Evolutionary conservation across 2,329 filamentous ascomycete species (phyloP).

Genomic region (Lasiodiplodia theobromae): DNA sequence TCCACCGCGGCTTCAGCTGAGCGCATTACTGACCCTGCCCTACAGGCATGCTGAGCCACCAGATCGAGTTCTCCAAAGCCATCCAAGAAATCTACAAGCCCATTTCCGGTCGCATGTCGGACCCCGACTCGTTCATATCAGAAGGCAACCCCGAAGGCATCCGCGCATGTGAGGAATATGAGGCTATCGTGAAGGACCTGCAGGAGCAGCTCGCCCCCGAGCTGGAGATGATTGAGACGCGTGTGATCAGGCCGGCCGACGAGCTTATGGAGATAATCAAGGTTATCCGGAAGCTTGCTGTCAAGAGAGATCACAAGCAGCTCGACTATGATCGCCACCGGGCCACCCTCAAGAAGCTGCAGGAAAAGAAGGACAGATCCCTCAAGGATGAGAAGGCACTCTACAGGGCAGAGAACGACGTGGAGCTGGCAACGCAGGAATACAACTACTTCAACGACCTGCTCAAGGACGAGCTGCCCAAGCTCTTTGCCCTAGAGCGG

Average conservation of each 20-base stretch:
- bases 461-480: constrained; percentile 93
- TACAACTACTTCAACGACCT: constrained; percentile 98
- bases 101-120: constrained; percentile 93
- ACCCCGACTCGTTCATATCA: constrained; percentile 80
- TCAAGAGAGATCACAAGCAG: constrained; percentile 96
- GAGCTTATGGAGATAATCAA: constrained; percentile 96
- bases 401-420: constrained; percentile 92
- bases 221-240: constrained; percentile 94
- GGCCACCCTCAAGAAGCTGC: constrained; percentile 84
- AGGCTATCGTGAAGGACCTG: constrained; percentile 86
- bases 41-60: constrained; percentile 87
- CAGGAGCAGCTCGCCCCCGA: constrained; percentile 89
- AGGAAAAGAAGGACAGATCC: constrained; percentile 96
- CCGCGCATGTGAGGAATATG: constrained; percentile 94
- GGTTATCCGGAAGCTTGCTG: constrained; percentile 83
- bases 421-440: constrained; percentile 91
- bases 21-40: constrained; percentile 11
- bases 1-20: not conserved
- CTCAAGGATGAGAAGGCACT: constrained; percentile 97
- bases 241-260: constrained; percentile 90
- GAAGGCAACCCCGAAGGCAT: constrained; percentile 95
- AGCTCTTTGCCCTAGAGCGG: constrained; percentile 85
- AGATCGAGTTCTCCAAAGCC: constrained; percentile 97
- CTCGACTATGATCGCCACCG: constrained; percentile 93
- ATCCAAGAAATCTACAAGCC: constrained; percentile 98